phyloP scores from a whole-genome alignment of 345 rosid genomes.

The Salix dunnii region DNA sequence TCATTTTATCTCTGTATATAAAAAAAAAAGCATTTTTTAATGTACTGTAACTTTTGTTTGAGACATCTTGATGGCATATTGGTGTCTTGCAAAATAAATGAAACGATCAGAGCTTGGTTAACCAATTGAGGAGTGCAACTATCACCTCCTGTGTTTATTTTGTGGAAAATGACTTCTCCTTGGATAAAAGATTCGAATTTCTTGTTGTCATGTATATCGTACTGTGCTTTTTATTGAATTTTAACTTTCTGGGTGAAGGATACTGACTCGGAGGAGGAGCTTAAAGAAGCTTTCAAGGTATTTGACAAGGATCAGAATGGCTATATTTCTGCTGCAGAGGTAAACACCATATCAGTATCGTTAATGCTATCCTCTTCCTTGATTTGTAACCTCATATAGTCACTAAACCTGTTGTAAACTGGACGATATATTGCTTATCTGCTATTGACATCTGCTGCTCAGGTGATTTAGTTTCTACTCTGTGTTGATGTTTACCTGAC shows the following conservation, averaged over 20 bases:
- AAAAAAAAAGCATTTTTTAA: too few relatives aligned
- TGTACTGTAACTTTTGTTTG: too few relatives aligned
- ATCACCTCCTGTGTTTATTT: background rate
- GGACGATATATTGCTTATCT: background rate
- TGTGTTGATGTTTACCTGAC: background rate
- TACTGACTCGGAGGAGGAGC: constrained; percentile 49
- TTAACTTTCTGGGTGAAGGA: constrained; percentile 22
- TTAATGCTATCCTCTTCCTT: background rate
- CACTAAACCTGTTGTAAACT: background rate
- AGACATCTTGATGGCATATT: too few relatives aligned
- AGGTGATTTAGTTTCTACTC: background rate
- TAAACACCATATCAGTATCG: background rate
- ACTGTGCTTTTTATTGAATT: background rate
- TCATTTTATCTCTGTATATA: too few relatives aligned
- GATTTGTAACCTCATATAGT: background rate
- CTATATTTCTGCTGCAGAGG: constrained; percentile 50
- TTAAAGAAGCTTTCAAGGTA: constrained; percentile 42
- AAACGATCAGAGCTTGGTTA: too few relatives aligned
- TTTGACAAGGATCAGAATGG: constrained; percentile 54
- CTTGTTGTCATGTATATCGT: background rate
- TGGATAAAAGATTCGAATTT: background rate
- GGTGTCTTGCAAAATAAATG: too few relatives aligned
- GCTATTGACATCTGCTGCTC: background rate
- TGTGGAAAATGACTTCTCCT: background rate
- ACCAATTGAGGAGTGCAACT: too few relatives aligned